A percentile compares a stretch with the other conserved stretches of the same genome.
Conservation (phyloP, 2,329 filamentous ascomycete genomes). For the Cyphellophora europaea region DNA sequence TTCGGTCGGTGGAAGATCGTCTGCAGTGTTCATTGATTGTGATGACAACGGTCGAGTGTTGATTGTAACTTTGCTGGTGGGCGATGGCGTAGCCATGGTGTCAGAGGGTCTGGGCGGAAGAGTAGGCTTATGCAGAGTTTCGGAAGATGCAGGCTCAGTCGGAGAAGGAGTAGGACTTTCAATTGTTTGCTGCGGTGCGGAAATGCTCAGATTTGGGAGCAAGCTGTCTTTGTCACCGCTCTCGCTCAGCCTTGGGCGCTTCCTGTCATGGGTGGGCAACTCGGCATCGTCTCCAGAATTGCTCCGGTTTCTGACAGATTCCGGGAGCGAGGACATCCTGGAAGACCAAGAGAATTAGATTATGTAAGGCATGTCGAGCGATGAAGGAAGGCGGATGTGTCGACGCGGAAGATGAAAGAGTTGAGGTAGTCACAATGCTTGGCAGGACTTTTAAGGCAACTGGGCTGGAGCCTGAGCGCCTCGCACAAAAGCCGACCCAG, state of each 20-base stretch:
- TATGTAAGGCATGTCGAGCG: too few species aligned
- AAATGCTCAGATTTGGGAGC: slow-evolving; percentile 12
- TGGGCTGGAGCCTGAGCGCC: too few species aligned
- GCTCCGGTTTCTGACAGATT: slow-evolving; percentile 17
- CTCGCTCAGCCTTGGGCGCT: slow-evolving; percentile 19
- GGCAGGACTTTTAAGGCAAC: too few species aligned
- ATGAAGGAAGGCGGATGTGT: too few species aligned
- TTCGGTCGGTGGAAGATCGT: slow-evolving; percentile 8
- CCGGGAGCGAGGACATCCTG: too few species aligned
- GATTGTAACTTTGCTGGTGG: slow-evolving; percentile 38
- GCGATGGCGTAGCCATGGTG: slow-evolving; percentile 23
- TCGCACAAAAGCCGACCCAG: too few species aligned
- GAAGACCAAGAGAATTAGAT: too few species aligned
- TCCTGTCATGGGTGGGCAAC: slow-evolving; percentile 19
- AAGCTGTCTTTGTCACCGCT: too few species aligned
- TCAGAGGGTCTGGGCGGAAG: slow-evolving; percentile 9
- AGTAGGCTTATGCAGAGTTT: slow-evolving; percentile 11
- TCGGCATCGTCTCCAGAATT: slow-evolving; percentile 16
- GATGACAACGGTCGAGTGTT: slow-evolving; percentile 26
- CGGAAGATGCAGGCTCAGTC: slow-evolving; percentile 3
- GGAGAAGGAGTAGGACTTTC: slow-evolving; percentile 9
- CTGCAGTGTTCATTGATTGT: slow-evolving; percentile 10
- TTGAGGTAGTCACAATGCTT: slow-evolving; percentile 12
- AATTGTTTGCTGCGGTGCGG: slow-evolving; percentile 9
- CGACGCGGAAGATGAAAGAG: too few species aligned